These are phyloP conservation scores for Naematelia aurantialba DNA, from an alignment of 768 basidiomycete genomes.

Conservation along the genomic window DNA sequence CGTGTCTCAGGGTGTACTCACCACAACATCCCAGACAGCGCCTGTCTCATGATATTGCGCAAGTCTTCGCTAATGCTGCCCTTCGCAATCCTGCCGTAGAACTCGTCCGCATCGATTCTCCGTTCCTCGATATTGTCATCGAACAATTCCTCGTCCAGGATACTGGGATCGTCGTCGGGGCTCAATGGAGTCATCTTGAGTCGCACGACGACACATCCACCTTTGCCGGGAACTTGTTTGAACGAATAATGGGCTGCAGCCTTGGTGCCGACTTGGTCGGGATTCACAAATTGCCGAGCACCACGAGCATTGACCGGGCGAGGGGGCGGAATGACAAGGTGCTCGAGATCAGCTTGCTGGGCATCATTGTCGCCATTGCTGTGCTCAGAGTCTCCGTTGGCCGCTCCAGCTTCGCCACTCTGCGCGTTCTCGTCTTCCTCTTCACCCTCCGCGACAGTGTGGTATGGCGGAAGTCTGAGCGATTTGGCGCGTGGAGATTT, in stretches of 20 bases:
- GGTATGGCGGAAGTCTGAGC: slow-evolving; percentile 29
- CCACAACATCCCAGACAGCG: slow-evolving; percentile 95
- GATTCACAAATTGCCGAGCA: slow-evolving; percentile 68
- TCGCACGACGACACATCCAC: slow-evolving; percentile 91
- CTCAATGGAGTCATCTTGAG: slow-evolving; percentile 80
- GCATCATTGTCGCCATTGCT: slow-evolving; percentile 40
- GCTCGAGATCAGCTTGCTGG: slow-evolving; percentile 41
- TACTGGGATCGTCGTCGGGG: slow-evolving; percentile 68
- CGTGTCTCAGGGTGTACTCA: slow-evolving; percentile 22
- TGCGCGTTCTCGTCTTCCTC: slow-evolving; percentile 14
- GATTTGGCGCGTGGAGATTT: slow-evolving; percentile 32
- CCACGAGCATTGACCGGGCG: slow-evolving; percentile 30
- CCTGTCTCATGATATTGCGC: slow-evolving; percentile 93
- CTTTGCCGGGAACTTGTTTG: slow-evolving; percentile 75
- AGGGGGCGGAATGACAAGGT: slow-evolving; percentile 45
- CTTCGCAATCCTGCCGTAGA: slow-evolving; percentile 74
- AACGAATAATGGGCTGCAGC: slow-evolving; percentile 88
- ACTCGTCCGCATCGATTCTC: slow-evolving; percentile 90
- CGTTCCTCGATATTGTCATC: slow-evolving; percentile 87
- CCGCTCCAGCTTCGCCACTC: slow-evolving; percentile 14
- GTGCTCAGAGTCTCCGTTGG: slow-evolving; percentile 45
- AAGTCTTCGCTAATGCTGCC: slow-evolving; percentile 88
- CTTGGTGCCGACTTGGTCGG: slow-evolving; percentile 83
- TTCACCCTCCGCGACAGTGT: slow-evolving; percentile 14
- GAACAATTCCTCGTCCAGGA: slow-evolving; percentile 83